These are phyloP conservation scores for Penicillium dipodomyicola DNA, from an alignment of 495 filamentous ascomycete species.

Conservation along the genomic window DNA sequence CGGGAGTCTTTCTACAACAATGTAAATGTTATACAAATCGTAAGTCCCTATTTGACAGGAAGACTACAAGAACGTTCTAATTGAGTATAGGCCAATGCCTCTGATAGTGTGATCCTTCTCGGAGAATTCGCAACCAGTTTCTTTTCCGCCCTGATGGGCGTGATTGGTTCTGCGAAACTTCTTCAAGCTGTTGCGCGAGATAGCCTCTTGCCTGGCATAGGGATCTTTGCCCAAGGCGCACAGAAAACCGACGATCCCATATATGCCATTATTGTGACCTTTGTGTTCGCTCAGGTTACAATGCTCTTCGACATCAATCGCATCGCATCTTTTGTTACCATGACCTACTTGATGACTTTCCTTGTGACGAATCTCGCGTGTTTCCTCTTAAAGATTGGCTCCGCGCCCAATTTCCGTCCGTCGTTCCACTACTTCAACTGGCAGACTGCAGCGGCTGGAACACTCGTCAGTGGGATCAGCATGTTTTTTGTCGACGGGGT, in stretches of 20 bases:
- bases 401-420: slow-evolving; percentile 87
- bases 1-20: slow-evolving; percentile 71
- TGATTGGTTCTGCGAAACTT: slow-evolving; percentile 85
- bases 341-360: slow-evolving; percentile 76
- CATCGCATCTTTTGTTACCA: slow-evolving; percentile 83
- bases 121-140: slow-evolving; percentile 81
- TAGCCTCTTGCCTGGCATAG: slow-evolving; percentile 72
- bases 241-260: slow-evolving; percentile 72
- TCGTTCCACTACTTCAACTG: slow-evolving; percentile 88
- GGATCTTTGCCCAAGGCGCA: slow-evolving; percentile 72
- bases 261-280: slow-evolving; percentile 74
- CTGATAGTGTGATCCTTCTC: slow-evolving; percentile 67
- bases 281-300: slow-evolving; percentile 70
- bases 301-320: slow-evolving; percentile 85
- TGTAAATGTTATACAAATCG: slow-evolving; percentile 73
- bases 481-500: slow-evolving; percentile 91
- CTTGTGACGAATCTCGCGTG: slow-evolving; percentile 75
- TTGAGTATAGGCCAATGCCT: slow-evolving; percentile 59
- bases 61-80: slow-evolving; percentile 12
- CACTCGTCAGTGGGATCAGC: slow-evolving; percentile 68
- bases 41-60: slow-evolving; percentile 28
- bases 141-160: slow-evolving; percentile 84
- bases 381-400: slow-evolving; percentile 85
- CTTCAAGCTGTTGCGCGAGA: slow-evolving; percentile 82
- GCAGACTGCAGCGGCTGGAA: slow-evolving; percentile 73